These are phyloP conservation scores for Flaveria robusta DNA, from an alignment of 129 eudicot genomes.

Conservation along the genomic window DNA sequence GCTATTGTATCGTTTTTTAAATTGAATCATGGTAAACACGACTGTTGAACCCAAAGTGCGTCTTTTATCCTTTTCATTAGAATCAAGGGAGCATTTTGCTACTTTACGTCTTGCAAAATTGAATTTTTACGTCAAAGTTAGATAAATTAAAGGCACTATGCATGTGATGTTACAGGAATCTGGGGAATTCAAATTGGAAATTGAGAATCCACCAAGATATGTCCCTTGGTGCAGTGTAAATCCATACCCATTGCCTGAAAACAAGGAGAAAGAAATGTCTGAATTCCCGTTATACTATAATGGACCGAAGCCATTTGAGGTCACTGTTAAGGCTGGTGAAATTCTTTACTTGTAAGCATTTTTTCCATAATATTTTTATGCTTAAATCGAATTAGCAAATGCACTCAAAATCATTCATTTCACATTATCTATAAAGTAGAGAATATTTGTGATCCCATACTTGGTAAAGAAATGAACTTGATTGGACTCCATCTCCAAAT, in stretches of 20 bases:
- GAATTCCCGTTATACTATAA: slow-evolving; percentile 69
- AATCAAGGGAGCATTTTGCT: not conserved
- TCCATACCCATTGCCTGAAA: slow-evolving; percentile 60
- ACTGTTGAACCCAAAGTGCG: not conserved
- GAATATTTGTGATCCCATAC: not conserved
- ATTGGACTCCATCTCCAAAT: not conserved
- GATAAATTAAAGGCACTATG: not conserved
- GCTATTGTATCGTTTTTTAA: not conserved
- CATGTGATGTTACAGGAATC: slow-evolving; percentile 49
- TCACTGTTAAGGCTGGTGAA: slow-evolving; percentile 92
- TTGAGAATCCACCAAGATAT: slow-evolving; percentile 65
- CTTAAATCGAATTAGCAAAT: not conserved
- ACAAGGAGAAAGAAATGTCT: slow-evolving; percentile 46
- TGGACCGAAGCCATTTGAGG: slow-evolving; percentile 92
- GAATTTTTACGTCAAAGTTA: not conserved
- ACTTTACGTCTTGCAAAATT: not conserved
- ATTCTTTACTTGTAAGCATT: slow-evolving; percentile 83
- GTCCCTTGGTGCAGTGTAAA: slow-evolving; percentile 98
- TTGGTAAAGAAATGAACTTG: slow-evolving; percentile 7
- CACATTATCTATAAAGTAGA: not conserved
- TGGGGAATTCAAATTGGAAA: slow-evolving; percentile 58
- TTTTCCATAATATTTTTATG: not conserved
- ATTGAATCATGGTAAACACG: not conserved
- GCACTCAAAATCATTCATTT: not conserved
- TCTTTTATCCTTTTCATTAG: not conserved